Evolutionary conservation across 768 basidiomycete genomes (phyloP), one percentile per base, ranked within the genome.

Genomic region (Mycena haematopus): DNA sequence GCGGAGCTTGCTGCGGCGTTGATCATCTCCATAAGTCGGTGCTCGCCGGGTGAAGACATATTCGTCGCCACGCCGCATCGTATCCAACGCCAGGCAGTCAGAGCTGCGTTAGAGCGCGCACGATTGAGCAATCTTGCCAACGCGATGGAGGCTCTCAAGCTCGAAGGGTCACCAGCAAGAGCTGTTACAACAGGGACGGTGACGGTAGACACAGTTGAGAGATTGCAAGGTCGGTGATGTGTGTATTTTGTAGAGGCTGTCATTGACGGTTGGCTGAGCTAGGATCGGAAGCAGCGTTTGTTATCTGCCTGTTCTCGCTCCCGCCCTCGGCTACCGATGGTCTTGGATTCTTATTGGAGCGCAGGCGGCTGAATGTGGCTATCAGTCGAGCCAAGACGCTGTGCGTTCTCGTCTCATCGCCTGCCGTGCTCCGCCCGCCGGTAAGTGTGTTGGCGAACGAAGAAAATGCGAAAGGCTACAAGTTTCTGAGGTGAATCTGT

Each of bases 251-350:
- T 35, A 4, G 27, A 44, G 15, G 51, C 2, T 15, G 21, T 22
- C 25, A 33, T 35, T 55, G 24, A 57, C 15, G 24, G 33, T 52
- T 53, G 49, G 45, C 15, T 31, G 29, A n/a, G n/a, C 13, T n/a
- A 83, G 83, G 83, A 54, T 82, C 83, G 3, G 84, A 85, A 65
- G 84, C 84, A 1, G 74, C 79, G 1, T 83, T 84, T 53, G 84
- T 85, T 9, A 82, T 85, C 35, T 85, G 82, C 56, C 69, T 84
- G 17, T 82, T 85, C 69, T 81, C 83, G 13, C 65, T 82, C 19
- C 80, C 82, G 24, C 76, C 74, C 33, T 69, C 74, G 1, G 71
- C 76, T 27, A 67, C 72, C 2, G 62, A 74, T 2, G 79, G 81
- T 60, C 72, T 82, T 6, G 71, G 70, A 1, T 85, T 84, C 63